Evolutionary conservation across 495 filamentous ascomycete species (phyloP).

Genomic region (Penicillium ochrochloron): DNA sequence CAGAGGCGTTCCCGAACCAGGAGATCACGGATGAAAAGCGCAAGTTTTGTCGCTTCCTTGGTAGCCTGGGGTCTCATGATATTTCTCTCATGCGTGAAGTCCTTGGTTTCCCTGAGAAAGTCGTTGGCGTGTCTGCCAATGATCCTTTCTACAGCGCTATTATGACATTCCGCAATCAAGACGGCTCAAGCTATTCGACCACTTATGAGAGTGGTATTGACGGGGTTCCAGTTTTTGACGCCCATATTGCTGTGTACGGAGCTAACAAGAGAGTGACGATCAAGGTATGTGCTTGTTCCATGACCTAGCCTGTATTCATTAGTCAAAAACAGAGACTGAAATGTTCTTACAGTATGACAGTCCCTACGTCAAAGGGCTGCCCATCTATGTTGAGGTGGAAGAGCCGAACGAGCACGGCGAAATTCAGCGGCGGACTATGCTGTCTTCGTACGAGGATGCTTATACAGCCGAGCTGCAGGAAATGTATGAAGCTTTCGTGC

Average conservation of each 20-base stretch:
- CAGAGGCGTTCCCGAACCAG: slow-evolving; percentile 30
- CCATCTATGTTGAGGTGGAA: slow-evolving; percentile 47
- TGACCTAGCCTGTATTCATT: not conserved
- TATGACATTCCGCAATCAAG: slow-evolving; percentile 31
- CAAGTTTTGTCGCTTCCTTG: slow-evolving; percentile 43
- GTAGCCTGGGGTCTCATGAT: slow-evolving; percentile 53
- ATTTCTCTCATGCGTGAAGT: slow-evolving; percentile 55
- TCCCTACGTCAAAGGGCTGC: slow-evolving; percentile 58
- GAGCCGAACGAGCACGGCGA: slow-evolving; percentile 45
- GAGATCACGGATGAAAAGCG: slow-evolving; percentile 30
- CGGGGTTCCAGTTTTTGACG: slow-evolving; percentile 46
- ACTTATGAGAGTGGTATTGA: slow-evolving; percentile 33
- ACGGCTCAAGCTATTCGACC: slow-evolving; percentile 24
- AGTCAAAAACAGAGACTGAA: not conserved
- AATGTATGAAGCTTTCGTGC: slow-evolving; percentile 42
- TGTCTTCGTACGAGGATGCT: slow-evolving; percentile 53
- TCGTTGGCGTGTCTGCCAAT: slow-evolving; percentile 40
- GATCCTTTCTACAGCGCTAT: slow-evolving; percentile 43
- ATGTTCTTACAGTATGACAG: slow-evolving; percentile 49
- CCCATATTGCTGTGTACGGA: slow-evolving; percentile 51
- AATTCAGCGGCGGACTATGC: slow-evolving; percentile 31
- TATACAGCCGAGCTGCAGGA: slow-evolving; percentile 54
- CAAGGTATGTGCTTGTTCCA: slow-evolving; percentile 2
- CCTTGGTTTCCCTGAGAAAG: slow-evolving; percentile 39
- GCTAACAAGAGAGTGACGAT: slow-evolving; percentile 39